phyloP scores from a whole-genome alignment of 305 asterid species.

The Ajuga reptans region DNA sequence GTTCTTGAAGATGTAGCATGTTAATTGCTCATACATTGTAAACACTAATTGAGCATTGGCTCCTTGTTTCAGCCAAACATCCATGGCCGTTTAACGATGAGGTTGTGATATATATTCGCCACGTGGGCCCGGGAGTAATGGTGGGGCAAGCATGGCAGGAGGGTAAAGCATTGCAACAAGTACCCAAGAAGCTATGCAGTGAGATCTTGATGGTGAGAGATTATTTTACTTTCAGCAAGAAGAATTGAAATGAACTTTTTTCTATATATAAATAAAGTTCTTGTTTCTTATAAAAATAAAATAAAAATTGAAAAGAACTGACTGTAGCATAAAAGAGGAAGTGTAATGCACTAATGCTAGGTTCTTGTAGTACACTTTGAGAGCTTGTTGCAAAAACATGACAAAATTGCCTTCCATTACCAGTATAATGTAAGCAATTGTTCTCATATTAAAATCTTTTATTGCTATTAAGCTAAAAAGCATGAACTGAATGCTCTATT shows the following conservation, averaged over 20 bases:
- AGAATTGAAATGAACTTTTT: background rate
- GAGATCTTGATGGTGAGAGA: conserved; percentile 81
- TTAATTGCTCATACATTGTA: too few species aligned
- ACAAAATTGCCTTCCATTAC: background rate
- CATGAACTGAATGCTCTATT: too few species aligned
- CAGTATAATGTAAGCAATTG: too few species aligned
- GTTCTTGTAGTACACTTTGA: too few species aligned
- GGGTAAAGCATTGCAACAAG: conserved; percentile 56
- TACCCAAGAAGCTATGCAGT: conserved; percentile 62
- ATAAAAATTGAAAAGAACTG: too few species aligned
- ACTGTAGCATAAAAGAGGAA: too few species aligned
- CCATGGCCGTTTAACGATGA: conserved; percentile 78
- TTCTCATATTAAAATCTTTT: too few species aligned
- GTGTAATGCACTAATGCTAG: too few species aligned
- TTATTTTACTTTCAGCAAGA: conserved; percentile 20
- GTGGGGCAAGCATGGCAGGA: conserved; percentile 92
- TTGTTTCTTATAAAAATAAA: background rate
- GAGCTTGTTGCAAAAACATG: background rate
- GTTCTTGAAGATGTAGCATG: too few species aligned
- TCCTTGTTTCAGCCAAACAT: conserved; percentile 49
- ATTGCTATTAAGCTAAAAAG: background rate
- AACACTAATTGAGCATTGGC: background rate
- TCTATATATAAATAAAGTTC: too few species aligned
- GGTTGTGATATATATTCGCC: conserved; percentile 65
- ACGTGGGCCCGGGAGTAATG: conserved; percentile 70